phyloP scores from a whole-genome alignment of 2,329 filamentous ascomycete genomes.

The Huntiella savannae region DNA sequence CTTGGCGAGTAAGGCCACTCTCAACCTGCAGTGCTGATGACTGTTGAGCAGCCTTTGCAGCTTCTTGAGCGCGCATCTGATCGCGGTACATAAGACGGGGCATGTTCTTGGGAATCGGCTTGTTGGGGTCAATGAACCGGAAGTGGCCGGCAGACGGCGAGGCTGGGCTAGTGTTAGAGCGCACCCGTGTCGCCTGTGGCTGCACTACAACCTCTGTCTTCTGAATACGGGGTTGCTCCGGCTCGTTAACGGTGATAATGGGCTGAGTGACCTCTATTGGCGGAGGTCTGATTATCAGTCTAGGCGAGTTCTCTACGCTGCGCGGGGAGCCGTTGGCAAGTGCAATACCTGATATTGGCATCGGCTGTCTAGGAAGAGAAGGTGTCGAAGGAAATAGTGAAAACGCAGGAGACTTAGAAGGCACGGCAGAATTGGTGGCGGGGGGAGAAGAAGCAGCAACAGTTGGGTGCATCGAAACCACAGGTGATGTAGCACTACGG shows the following conservation, averaged over 20 bases:
- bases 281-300: background rate
- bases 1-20: background rate
- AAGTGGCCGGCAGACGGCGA: slow-evolving; percentile 13
- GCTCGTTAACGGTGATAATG: background rate
- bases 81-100: slow-evolving; percentile 9
- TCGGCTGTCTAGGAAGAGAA: slow-evolving; percentile 12
- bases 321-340: background rate
- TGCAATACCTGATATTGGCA: slow-evolving; percentile 5
- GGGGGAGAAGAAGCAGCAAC: background rate
- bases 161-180: slow-evolving; percentile 38
- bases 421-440: background rate
- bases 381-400: slow-evolving; percentile 25
- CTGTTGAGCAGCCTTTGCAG: background rate
- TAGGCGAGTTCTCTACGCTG: background rate
- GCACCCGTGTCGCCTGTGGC: slow-evolving; percentile 16
- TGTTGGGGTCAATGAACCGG: slow-evolving; percentile 8
- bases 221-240: slow-evolving; percentile 1
- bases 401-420: slow-evolving; percentile 23
- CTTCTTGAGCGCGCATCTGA: background rate
- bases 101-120: slow-evolving; percentile 9
- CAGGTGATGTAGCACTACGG: slow-evolving; percentile 9
- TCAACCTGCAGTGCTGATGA: background rate
- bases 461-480: slow-evolving; percentile 3
- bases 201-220: slow-evolving; percentile 1
- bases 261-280: background rate